phyloP scores from a whole-genome alignment of 805 yeast species.

The Candida tibetensis region DNA sequence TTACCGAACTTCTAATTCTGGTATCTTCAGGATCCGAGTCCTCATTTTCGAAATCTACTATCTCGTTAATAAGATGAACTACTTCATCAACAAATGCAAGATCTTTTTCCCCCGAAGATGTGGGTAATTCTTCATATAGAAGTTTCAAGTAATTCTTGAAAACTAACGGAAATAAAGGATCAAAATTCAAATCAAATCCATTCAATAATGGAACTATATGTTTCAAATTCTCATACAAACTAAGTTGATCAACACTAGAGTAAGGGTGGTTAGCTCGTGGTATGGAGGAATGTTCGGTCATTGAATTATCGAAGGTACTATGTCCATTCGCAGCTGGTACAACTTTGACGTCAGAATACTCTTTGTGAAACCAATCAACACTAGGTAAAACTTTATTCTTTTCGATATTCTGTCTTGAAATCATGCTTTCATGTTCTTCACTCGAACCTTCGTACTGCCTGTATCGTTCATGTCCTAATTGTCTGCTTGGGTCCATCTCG shows the following conservation, averaged over 20 bases:
- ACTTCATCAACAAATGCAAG: slow-evolving; percentile 20
- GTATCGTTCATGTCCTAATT: not conserved
- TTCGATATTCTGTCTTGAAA: too few relatives aligned
- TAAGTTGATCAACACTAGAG: slow-evolving; percentile 14
- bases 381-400: too few relatives aligned
- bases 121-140: slow-evolving; percentile 20
- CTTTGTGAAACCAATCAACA: too few relatives aligned
- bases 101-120: slow-evolving; percentile 17
- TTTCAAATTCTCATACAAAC: slow-evolving; percentile 13
- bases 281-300: too few relatives aligned
- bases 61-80: slow-evolving; percentile 16
- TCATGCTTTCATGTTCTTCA: not conserved
- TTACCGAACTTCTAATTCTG: slow-evolving; percentile 19
- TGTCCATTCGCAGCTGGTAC: not conserved
- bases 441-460: not conserved
- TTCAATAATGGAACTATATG: slow-evolving; percentile 24
- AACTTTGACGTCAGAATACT: not conserved
- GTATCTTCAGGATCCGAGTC: slow-evolving; percentile 13
- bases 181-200: slow-evolving; percentile 26
- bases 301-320: not conserved
- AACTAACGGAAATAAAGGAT: slow-evolving; percentile 18
- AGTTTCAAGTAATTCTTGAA: slow-evolving; percentile 23
- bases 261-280: slow-evolving; percentile 8
- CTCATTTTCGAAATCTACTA: slow-evolving; percentile 30
- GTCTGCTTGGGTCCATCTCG: slow-evolving; percentile 11